A percentile compares a stretch with the other conserved stretches of the same genome.
Evolutionary conservation across 345 rosid species (phyloP).

Genomic region (Eucalyptus brandiana): DNA sequence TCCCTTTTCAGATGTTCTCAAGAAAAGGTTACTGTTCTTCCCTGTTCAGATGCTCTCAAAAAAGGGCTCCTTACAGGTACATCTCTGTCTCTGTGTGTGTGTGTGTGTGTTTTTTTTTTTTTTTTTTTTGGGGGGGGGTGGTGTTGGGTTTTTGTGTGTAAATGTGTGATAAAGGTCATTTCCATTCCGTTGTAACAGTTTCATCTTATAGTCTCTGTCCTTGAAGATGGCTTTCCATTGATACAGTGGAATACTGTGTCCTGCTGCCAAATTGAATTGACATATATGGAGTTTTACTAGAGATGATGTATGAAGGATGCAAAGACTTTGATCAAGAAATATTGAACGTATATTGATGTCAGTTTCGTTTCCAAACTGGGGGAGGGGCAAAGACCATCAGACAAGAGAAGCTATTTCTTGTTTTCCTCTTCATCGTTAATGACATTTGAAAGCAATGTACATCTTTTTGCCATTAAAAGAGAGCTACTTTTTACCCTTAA

Average conservation of each 20-base stretch:
- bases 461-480: background rate
- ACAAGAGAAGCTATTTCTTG: background rate
- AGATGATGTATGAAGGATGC: background rate
- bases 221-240: background rate
- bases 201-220: background rate
- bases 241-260: background rate
- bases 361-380: background rate
- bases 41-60: background rate
- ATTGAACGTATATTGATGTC: background rate
- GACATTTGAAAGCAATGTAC: background rate
- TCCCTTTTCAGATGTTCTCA: background rate
- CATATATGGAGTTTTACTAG: background rate
- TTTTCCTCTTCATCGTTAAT: background rate
- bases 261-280: background rate
- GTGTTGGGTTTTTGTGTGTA: too few relatives aligned
- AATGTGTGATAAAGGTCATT: background rate
- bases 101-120: too few relatives aligned
- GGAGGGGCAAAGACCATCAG: background rate
- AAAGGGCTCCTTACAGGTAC: background rate
- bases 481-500: background rate
- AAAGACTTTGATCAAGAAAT: background rate
- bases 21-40: background rate
- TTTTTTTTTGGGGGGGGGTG: too few relatives aligned
- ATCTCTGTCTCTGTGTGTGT: too few relatives aligned
- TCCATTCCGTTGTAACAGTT: background rate